A percentile compares a stretch with the other conserved stretches of the same genome.
phyloP scores from a whole-genome alignment of 768 basidiomycete species.

The Termitomyces bulborhizus region DNA sequence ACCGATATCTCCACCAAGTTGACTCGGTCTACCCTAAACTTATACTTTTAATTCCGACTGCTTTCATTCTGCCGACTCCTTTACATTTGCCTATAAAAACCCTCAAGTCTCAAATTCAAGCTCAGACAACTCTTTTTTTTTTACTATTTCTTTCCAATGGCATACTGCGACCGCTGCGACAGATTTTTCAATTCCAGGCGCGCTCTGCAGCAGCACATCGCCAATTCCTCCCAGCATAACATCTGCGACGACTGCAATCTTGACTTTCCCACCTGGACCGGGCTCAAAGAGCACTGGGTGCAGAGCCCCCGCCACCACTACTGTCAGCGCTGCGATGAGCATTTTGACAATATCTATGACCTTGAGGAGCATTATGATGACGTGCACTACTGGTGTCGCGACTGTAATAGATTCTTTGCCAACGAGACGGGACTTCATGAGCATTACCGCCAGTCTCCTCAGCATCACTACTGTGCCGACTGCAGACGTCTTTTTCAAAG shows the following conservation, averaged over 20 bases:
- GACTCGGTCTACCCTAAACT: not conserved
- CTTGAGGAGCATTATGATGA: constrained; percentile 35
- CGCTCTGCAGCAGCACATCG: constrained; percentile 29
- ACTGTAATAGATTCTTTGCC: constrained; percentile 37
- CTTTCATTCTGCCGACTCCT: not conserved
- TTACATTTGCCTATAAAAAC: not conserved
- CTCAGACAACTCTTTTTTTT: too few species aligned
- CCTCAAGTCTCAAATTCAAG: not conserved
- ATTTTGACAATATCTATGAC: constrained; percentile 27
- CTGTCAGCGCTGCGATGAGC: constrained; percentile 44
- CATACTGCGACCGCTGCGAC: constrained; percentile 32
- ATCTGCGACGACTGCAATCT: constrained; percentile 37
- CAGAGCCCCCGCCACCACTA: constrained; percentile 44
- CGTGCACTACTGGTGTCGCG: constrained; percentile 35
- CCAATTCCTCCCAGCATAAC: constrained; percentile 32
- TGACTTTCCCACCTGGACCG: constrained; percentile 35
- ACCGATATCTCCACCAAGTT: not conserved
- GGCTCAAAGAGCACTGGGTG: constrained; percentile 45
- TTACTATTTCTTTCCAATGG: constrained; percentile 15
- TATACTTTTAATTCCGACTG: not conserved
- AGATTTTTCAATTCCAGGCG: constrained; percentile 23
- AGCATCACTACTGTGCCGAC: constrained; percentile 35
- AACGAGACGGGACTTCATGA: constrained; percentile 33
- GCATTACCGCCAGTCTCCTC: constrained; percentile 40
- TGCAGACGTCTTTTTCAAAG: constrained; percentile 41